Evolutionary conservation across 495 filamentous ascomycete species (phyloP), one percentile per base, ranked within the genome.

Genomic region (Cercophora sp.): DNA sequence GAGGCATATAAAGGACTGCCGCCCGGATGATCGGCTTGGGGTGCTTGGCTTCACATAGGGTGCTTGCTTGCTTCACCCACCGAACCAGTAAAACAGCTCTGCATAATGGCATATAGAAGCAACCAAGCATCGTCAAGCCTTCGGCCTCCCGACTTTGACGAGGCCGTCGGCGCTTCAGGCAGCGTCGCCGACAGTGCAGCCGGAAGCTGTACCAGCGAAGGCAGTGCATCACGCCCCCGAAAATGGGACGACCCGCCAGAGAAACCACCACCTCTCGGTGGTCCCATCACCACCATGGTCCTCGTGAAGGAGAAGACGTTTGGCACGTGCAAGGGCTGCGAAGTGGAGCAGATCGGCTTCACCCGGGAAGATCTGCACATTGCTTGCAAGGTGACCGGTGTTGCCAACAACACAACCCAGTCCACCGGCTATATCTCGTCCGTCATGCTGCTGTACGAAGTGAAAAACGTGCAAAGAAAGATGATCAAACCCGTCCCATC

Each of bases 181-280:
- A 39, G 2, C n/a, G 36, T 6, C 16, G 15, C 16, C 16, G 36
- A 19, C 5, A 39, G 36, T 9, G 2, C 8, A 39, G 8, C 36
- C n/a, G 36, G 36, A 8, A 39, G 36, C 36, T 20, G 22, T 3
- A n/a, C 5, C 20, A 60, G 54, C 53, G 37, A 43, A 11, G 39
- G 8, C 37, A 54, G 39, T 45, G 20, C 15, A 31, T 24, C 29
- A 1, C 10, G 10, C 23, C 27, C 16, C 9, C 51, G 61, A 18
- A 40, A 53, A 46, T 64, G 61, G 61, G 61, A 64, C 51, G 61
- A 64, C 47, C 61, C 61, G 6, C 61, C 61, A 5, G 55, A 56
- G 15, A 52, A 56, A 4, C 37, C 56, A 5, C 57, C 53, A 23
- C 19, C 24, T 1, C 47, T 43, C 13, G 15, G 42, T 1, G 54